A percentile compares a stretch with the other conserved stretches of the same genome.
Conservation (phyloP, 805 yeast species). For the Huiozyma naganishii region DNA sequence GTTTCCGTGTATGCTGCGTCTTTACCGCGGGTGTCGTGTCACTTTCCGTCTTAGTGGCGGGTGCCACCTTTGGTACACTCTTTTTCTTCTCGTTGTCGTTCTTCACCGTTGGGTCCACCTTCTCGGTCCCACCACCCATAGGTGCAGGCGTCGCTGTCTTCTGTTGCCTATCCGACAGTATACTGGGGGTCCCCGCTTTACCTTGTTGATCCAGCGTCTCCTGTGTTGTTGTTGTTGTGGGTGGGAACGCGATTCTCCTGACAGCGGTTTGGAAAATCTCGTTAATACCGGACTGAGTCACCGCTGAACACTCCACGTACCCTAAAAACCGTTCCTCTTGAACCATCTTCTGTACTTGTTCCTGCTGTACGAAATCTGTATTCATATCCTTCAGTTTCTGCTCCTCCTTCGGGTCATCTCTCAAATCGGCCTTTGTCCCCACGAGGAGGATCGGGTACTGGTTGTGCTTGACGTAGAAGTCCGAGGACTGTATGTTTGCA, state of each 20-base stretch:
- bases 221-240: no score
- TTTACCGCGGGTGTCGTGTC: no score
- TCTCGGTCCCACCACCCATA: no score
- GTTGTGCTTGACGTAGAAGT: constrained; percentile 9
- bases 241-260: constrained; percentile 40
- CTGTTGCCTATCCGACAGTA: no score
- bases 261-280: constrained; percentile 79
- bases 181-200: no score
- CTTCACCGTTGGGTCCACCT: no score
- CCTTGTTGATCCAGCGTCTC: no score
- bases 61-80: no score
- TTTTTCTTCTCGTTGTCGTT: no score
- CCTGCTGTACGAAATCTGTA: constrained; percentile 46
- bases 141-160: no score
- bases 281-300: constrained; percentile 77
- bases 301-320: constrained; percentile 83
- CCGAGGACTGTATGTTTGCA: constrained; percentile 43
- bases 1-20: no score
- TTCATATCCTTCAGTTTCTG: constrained; percentile 47
- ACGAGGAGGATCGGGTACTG: constrained; percentile 49
- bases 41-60: no score
- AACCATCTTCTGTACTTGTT: constrained; percentile 59
- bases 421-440: constrained; percentile 82
- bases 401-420: constrained; percentile 68
- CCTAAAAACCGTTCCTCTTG: constrained; percentile 60